phyloP scores from a whole-genome alignment of 2,329 filamentous ascomycete genomes.

The Trichoderma atroviride region DNA sequence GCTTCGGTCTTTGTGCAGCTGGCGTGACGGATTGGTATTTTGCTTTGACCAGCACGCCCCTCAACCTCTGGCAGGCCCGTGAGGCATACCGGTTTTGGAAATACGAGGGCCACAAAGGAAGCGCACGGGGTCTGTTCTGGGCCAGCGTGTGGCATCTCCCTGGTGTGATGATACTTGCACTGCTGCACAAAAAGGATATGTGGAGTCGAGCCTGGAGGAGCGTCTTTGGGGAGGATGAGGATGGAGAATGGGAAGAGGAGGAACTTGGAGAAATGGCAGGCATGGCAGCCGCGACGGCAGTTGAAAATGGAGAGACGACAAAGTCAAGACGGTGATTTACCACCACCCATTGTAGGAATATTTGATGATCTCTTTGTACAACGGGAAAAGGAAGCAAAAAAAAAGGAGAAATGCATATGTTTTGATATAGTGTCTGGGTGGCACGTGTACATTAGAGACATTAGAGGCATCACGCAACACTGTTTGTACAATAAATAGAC shows the following conservation, averaged over 20 bases:
- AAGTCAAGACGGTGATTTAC: conserved; percentile 27
- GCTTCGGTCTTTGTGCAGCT: conserved; percentile 73
- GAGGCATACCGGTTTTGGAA: conserved; percentile 84
- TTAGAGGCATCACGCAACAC: conserved; percentile 7
- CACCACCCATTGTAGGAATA: conserved; percentile 13
- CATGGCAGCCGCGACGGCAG: conserved; percentile 39
- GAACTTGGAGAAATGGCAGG: conserved; percentile 47
- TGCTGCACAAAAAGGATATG: conserved; percentile 91
- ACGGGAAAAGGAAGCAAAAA: neutral
- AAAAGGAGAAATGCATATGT: neutral
- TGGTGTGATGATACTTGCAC: conserved; percentile 82
- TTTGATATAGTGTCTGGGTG: conserved; percentile 5
- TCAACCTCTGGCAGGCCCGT: conserved; percentile 83
- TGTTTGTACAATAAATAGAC: conserved; percentile 26
- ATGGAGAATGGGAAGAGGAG: conserved; percentile 62
- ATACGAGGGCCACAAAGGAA: conserved; percentile 75
- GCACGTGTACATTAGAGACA: conserved; percentile 24
- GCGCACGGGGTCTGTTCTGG: conserved; percentile 88
- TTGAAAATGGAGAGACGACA: conserved; percentile 31
- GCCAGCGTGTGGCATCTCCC: conserved; percentile 97
- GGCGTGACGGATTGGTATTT: conserved; percentile 88
- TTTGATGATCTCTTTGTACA: neutral
- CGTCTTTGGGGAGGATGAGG: conserved; percentile 58
- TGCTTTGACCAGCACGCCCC: conserved; percentile 73
- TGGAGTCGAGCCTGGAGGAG: conserved; percentile 81